Evolutionary conservation across 192 early-diverging fungal genomes (phyloP).

Genomic region (Backusella morwellensis): DNA sequence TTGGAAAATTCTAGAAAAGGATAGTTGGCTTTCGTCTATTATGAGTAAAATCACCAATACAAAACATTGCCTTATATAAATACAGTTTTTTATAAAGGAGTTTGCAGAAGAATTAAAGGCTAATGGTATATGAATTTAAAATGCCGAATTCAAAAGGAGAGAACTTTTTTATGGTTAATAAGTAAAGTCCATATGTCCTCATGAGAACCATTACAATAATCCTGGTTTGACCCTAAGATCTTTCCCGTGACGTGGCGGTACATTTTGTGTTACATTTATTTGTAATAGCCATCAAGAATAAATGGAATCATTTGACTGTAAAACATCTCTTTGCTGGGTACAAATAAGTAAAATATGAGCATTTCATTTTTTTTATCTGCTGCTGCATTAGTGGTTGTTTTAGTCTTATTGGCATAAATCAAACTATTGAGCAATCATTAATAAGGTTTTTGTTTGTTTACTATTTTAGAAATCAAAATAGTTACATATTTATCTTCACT

Average conservation of each 20-base stretch:
- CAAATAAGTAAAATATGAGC: no score
- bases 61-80: background rate
- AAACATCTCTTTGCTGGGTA: no score
- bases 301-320: background rate
- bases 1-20: background rate
- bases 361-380: no score
- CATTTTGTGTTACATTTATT: background rate
- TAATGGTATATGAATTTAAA: background rate
- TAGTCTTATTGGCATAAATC: no score
- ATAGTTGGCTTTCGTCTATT: no score
- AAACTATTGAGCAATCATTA: no score
- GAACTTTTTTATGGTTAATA: background rate
- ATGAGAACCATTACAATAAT: background rate
- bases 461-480: no score
- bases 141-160: background rate
- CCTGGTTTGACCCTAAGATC: background rate
- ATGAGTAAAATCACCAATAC: background rate
- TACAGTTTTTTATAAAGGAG: background rate
- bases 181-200: background rate
- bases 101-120: background rate
- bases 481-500: no score
- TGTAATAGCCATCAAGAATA: background rate
- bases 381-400: no score
- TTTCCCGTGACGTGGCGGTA: background rate
- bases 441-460: no score